Percentiles rank a stretch among this genome's conserved stretches.
Conservation (phyloP, 129 eudicot species). For the Kitagawia praeruptora region DNA sequence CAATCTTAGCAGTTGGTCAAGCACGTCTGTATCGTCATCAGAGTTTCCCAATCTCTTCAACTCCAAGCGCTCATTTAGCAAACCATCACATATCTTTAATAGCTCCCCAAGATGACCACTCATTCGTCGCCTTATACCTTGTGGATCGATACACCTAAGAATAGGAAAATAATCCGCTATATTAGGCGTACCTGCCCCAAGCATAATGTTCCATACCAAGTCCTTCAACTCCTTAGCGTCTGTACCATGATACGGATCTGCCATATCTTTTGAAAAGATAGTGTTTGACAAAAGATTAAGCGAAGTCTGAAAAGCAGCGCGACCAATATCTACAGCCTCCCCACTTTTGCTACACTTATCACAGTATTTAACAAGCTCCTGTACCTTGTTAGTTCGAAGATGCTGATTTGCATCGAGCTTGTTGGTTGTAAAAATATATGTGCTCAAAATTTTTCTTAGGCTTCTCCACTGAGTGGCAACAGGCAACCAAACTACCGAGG, state of each 20-base stretch:
- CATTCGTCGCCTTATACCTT: neutral
- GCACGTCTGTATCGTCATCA: neutral
- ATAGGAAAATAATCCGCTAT: neutral
- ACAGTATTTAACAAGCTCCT: neutral
- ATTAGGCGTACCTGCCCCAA: neutral
- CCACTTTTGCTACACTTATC: neutral
- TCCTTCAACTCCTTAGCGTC: neutral
- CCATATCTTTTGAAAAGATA: neutral
- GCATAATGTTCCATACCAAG: neutral
- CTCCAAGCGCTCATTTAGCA: neutral
- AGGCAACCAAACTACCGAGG: neutral
- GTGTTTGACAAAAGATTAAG: neutral
- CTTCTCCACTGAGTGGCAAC: neutral
- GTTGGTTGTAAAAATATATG: neutral
- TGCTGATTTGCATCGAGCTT: neutral
- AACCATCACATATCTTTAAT: neutral
- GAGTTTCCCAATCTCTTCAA: neutral
- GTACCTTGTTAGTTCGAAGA: neutral
- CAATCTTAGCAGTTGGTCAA: neutral
- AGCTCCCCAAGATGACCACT: neutral
- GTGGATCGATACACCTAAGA: neutral
- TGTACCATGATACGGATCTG: neutral
- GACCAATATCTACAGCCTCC: constrained; percentile 1
- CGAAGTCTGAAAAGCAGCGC: neutral
- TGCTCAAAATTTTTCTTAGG: neutral